Base-by-base conservation (phyloP, 257 asterid species). In the Petunia axillaris region DNA sequence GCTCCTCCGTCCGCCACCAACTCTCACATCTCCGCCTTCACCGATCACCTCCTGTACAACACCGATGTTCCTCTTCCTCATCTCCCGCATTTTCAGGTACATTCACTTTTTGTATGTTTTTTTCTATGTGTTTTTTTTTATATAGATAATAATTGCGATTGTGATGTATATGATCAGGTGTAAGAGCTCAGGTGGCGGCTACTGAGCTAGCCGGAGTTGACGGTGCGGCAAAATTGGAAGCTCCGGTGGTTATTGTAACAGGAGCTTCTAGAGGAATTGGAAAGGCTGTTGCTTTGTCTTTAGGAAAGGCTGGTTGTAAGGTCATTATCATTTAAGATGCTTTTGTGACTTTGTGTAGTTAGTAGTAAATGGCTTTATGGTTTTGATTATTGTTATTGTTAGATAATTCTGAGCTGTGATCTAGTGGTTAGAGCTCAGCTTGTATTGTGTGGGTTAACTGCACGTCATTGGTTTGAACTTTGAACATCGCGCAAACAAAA, bases 181-280 rank as follows among this genome's bases (percentile, higher is more conserved):
- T 48, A 14, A 73, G 80, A 81, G 81, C 59, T 62, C 10, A 63
- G 60, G 52, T 41, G 59, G 77, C 25, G 10, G 68, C 44, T 44
- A 67, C 71, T 40, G 78, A 65, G 62, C 68, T 38, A 40, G 46
- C 25, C 4, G 80, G 75, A 25, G 63, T 35, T 8, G n/a, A 59
- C 50, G 78, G 62, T 52, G 11, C 46, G 6, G 78, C 39, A 3
- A 73, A 73, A 9, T n/a, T 75, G 3, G 70, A 81, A 75, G 46
- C 81, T 64, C 81, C 81, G 1, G 81, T 81, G 4, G 81, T 81
- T 25, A 77, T 76, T 66, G 80, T 76, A 11, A 81, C 78, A 4
- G 81, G 84, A n/a, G 84, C 74, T 65, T 82, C 84, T 41, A 76
- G 81, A 64, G 78, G 81, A 44, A 55, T 76, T 44, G 81, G 84